Percentiles rank a stretch among this genome's conserved stretches.
These are phyloP conservation scores for Fusarium torreyae DNA, from an alignment of 2,329 filamentous ascomycete genomes.

Conservation along the genomic window DNA sequence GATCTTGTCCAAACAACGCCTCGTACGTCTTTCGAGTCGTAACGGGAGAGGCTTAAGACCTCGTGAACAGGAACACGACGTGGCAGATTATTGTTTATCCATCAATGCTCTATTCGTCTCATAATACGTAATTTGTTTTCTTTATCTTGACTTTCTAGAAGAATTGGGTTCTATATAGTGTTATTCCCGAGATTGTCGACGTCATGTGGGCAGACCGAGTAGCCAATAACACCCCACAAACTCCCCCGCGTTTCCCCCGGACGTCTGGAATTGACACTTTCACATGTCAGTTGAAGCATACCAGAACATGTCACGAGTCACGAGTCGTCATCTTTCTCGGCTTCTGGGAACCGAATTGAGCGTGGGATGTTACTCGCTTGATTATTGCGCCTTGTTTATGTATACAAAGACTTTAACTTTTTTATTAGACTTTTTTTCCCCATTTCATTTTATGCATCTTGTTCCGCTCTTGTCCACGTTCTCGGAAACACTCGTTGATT, in stretches of 20 bases:
- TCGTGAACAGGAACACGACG: constrained; percentile 4
- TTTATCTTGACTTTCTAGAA: constrained; percentile 8
- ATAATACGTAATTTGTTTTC: not conserved
- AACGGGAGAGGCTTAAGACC: constrained; percentile 25
- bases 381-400: constrained; percentile 10
- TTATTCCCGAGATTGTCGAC: constrained; percentile 21
- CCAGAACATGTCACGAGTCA: constrained; percentile 44
- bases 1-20: constrained; percentile 1
- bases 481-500: not conserved
- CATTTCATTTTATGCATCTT: not conserved
- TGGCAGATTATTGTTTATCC: constrained; percentile 6
- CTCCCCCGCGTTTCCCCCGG: constrained; percentile 35
- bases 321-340: constrained; percentile 45
- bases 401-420: constrained; percentile 8
- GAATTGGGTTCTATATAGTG: not conserved
- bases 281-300: constrained; percentile 45
- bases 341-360: constrained; percentile 34
- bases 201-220: constrained; percentile 20
- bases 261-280: constrained; percentile 42
- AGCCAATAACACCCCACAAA: constrained; percentile 16
- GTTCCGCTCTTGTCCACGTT: not conserved
- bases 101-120: not conserved
- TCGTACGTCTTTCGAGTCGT: constrained; percentile 2
- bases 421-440: not conserved
- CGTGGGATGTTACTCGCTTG: constrained; percentile 19